Evolutionary conservation across 192 early-diverging fungal species (phyloP).

Genomic region (Radiomyces spectabilis): DNA sequence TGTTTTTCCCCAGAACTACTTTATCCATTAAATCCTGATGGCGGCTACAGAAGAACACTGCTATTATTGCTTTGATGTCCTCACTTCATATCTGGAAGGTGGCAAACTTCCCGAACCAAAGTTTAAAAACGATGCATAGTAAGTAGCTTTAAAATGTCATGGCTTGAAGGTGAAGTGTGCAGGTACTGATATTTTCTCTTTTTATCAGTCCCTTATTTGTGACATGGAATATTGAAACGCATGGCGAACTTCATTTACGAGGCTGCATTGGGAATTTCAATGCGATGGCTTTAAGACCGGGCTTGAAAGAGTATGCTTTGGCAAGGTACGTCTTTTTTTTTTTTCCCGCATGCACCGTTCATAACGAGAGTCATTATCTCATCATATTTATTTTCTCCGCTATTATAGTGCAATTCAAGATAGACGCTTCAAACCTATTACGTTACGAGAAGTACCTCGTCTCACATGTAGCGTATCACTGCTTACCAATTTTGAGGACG

Average conservation of each 20-base stretch:
- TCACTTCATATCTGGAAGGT: conserved; percentile 54
- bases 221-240: conserved; percentile 57
- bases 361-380: background rate
- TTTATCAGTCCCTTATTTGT: conserved; percentile 70
- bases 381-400: background rate
- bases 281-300: conserved; percentile 56
- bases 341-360: too few species aligned
- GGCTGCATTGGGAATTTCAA: conserved; percentile 94
- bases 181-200: background rate
- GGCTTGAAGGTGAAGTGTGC: too few species aligned
- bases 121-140: conserved; percentile 59
- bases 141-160: conserved; percentile 21
- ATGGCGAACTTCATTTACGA: conserved; percentile 50
- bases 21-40: conserved; percentile 3
- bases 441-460: conserved; percentile 48
- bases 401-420: conserved; percentile 69
- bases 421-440: conserved; percentile 78
- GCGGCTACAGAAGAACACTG: conserved; percentile 52
- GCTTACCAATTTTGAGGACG: conserved; percentile 82
- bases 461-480: conserved; percentile 80
- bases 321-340: conserved; percentile 58
- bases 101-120: conserved; percentile 24
- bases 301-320: conserved; percentile 75
- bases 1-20: background rate
- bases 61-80: conserved; percentile 74